Percentiles rank a stretch among this genome's conserved stretches.
phyloP scores from a whole-genome alignment of 192 early-diverging fungal genomes.

The Coemansia aciculifera region DNA sequence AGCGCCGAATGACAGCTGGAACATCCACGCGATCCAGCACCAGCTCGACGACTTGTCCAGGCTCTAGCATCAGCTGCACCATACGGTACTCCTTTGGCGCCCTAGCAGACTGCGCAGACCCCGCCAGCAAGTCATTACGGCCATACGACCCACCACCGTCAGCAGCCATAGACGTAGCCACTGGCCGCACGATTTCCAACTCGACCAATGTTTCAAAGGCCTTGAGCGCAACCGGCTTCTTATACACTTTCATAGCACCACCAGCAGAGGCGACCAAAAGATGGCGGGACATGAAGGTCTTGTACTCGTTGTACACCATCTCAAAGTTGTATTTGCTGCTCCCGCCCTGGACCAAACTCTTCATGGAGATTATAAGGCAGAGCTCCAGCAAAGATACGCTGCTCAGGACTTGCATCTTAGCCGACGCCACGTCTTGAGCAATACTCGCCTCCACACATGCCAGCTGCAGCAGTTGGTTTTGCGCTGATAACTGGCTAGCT shows the following conservation, averaged over 20 bases:
- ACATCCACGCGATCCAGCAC: slow-evolving; percentile 62
- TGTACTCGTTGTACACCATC: slow-evolving; percentile 93
- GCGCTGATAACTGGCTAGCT: slow-evolving; percentile 8
- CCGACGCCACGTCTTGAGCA: slow-evolving; percentile 19
- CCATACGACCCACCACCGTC: slow-evolving; percentile 21
- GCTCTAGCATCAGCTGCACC: slow-evolving; percentile 78
- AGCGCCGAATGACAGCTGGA: slow-evolving; percentile 63
- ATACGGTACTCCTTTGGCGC: slow-evolving; percentile 87
- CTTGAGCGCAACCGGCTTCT: slow-evolving; percentile 83
- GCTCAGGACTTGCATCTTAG: slow-evolving; percentile 36
- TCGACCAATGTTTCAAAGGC: slow-evolving; percentile 79
- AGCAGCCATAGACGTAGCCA: slow-evolving; percentile 2
- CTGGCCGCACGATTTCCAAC: slow-evolving; percentile 68
- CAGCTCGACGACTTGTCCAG: slow-evolving; percentile 63
- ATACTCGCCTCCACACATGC: slow-evolving; percentile 40
- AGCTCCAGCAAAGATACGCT: slow-evolving; percentile 80
- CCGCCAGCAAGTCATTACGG: slow-evolving; percentile 44
- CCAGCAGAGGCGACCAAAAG: slow-evolving; percentile 48
- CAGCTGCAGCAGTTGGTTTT: slow-evolving; percentile 5
- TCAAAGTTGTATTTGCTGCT: slow-evolving; percentile 85
- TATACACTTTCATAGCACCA: slow-evolving; percentile 69
- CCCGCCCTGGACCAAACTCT: slow-evolving; percentile 66
- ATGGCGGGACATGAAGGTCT: slow-evolving; percentile 72
- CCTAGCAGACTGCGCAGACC: slow-evolving; percentile 41
- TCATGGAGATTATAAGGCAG: slow-evolving; percentile 75